phyloP scores from a whole-genome alignment of 2,329 filamentous ascomycete genomes.

The Thielaviopsis populi region DNA sequence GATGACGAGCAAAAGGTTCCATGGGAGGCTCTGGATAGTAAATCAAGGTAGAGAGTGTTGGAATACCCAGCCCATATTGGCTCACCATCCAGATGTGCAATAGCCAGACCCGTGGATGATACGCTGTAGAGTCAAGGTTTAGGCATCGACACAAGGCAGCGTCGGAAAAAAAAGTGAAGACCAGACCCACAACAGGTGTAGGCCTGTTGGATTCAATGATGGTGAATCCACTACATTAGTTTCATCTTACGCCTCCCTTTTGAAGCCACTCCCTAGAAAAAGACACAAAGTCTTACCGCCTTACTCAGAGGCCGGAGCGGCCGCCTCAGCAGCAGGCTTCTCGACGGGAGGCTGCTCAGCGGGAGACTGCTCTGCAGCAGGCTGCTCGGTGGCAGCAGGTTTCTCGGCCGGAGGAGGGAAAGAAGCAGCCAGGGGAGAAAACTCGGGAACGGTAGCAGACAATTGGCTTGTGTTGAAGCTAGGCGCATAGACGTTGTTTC shows the following conservation, averaged over 20 bases:
- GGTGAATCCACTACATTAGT: neutral
- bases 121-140: neutral
- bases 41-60: neutral
- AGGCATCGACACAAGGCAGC: neutral
- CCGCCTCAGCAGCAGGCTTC: neutral
- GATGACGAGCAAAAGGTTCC: neutral
- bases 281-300: neutral
- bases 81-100: neutral
- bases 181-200: neutral
- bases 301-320: neutral
- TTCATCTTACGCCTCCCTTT: neutral
- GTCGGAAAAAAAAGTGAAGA: neutral
- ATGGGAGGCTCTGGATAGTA: neutral
- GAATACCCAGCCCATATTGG: neutral
- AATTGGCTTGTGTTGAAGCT: constrained; percentile 23
- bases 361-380: no score
- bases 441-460: constrained; percentile 28
- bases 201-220: neutral
- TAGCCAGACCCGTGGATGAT: neutral
- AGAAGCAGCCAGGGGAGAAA: constrained; percentile 22
- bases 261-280: neutral
- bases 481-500: constrained; percentile 16
- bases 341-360: neutral
- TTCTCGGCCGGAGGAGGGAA: neutral
- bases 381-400: neutral